These are phyloP conservation scores for Bryum argenteum DNA, from an alignment of 225 moss, liverwort and hornwort species.

Conservation along the genomic window DNA sequence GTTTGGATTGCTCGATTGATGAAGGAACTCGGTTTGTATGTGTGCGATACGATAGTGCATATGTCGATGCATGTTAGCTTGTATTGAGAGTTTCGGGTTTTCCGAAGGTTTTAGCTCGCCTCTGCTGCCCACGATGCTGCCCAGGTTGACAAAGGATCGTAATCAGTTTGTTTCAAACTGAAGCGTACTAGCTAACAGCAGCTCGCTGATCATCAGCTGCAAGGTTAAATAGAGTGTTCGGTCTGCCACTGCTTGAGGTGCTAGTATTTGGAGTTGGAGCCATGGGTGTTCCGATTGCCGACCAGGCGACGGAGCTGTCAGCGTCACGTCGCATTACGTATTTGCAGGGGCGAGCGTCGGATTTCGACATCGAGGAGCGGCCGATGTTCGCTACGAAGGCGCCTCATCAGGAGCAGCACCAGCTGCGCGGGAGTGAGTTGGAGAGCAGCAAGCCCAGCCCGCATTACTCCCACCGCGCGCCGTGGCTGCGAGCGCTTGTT, in stretches of 20 bases:
- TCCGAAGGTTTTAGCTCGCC: slow-evolving; percentile 12
- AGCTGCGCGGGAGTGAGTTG: background rate
- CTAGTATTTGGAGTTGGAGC: background rate
- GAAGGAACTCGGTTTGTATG: background rate
- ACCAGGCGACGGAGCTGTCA: slow-evolving; percentile 56
- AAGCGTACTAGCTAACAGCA: too few species aligned
- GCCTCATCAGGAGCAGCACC: background rate
- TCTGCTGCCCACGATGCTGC: background rate
- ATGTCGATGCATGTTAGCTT: background rate
- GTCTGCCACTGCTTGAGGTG: too few species aligned
- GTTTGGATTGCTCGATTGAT: background rate
- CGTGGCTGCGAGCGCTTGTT: slow-evolving; percentile 65
- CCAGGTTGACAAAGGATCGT: background rate
- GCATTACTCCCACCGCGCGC: slow-evolving; percentile 60
- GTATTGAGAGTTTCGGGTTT: background rate
- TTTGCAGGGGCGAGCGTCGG: slow-evolving; percentile 39
- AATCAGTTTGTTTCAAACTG: background rate
- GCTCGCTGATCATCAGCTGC: background rate
- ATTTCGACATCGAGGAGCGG: slow-evolving; percentile 49
- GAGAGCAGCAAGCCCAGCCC: slow-evolving; percentile 26
- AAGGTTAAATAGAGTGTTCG: too few species aligned
- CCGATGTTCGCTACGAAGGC: slow-evolving; percentile 29
- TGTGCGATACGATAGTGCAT: background rate
- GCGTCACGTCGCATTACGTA: slow-evolving; percentile 41
- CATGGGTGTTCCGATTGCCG: slow-evolving; percentile 60